A percentile compares a stretch with the other conserved stretches of the same genome.
phyloP scores from a whole-genome alignment of 257 asterid species.

The Jacaranda mimosifolia region DNA sequence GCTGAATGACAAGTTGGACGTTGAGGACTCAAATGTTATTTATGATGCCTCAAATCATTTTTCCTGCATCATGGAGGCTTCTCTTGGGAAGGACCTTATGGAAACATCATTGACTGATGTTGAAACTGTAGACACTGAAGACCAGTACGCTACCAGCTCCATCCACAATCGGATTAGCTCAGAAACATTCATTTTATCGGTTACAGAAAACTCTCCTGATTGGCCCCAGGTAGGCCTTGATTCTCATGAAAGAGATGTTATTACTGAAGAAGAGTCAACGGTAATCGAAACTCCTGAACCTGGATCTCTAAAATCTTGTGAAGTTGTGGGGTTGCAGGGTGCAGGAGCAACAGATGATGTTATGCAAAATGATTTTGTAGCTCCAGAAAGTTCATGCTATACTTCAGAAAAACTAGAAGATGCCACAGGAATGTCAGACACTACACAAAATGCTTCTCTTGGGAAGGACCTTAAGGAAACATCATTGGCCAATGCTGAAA shows the following conservation, averaged over 20 bases:
- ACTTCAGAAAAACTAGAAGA: too few species aligned
- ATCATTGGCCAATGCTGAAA: constrained; percentile 35
- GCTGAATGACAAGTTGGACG: constrained; percentile 33
- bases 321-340: constrained; percentile 40
- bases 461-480: constrained; percentile 36
- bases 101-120: constrained; percentile 39
- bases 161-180: constrained; percentile 39
- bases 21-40: constrained; percentile 36
- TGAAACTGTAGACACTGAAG: constrained; percentile 41
- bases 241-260: constrained; percentile 38
- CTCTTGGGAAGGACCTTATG: constrained; percentile 35
- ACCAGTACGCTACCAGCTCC: constrained; percentile 32
- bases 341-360: constrained; percentile 35
- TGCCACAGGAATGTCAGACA: too few species aligned
- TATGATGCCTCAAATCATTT: constrained; percentile 38
- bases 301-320: constrained; percentile 38
- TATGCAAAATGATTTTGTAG: constrained; percentile 33
- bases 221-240: constrained; percentile 32
- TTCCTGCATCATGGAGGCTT: constrained; percentile 33
- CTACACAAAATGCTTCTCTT: constrained; percentile 19
- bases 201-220: constrained; percentile 36
- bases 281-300: constrained; percentile 33
- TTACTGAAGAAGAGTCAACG: constrained; percentile 45
- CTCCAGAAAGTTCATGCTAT: constrained; percentile 12
- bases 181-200: constrained; percentile 35